A percentile compares a stretch with the other conserved stretches of the same genome.
Conservation (phyloP, 2,329 filamentous ascomycete species). For the Cladosporium sp. region DNA sequence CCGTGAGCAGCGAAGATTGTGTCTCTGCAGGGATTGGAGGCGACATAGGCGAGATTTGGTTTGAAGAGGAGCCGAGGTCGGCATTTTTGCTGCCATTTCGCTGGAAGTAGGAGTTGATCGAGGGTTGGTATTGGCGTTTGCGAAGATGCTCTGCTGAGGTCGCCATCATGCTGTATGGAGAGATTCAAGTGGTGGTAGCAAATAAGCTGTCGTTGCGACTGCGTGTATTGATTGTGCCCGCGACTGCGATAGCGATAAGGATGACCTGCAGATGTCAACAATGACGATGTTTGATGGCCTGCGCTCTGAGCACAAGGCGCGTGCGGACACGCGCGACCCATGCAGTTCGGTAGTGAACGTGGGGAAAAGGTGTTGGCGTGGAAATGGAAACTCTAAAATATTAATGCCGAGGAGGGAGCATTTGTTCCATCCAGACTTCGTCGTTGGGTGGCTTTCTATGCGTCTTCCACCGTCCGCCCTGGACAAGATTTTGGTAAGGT, state of each 20-base stretch:
- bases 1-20: constrained; percentile 81
- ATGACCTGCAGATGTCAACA: constrained; percentile 5
- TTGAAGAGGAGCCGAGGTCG: neutral
- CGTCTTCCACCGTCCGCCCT: neutral
- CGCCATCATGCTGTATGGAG: neutral
- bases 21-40: constrained; percentile 63
- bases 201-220: neutral
- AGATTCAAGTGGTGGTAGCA: neutral
- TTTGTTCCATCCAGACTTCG: too few relatives aligned
- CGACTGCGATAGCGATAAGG: constrained; percentile 1
- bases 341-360: neutral
- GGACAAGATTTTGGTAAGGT: neutral
- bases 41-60: constrained; percentile 30
- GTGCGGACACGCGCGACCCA: neutral
- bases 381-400: constrained; percentile 2
- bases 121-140: constrained; percentile 20
- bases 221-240: neutral
- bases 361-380: constrained; percentile 3
- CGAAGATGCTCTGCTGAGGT: constrained; percentile 4
- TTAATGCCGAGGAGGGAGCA: neutral
- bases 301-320: neutral
- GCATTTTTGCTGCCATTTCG: constrained; percentile 2
- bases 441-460: neutral
- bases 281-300: constrained; percentile 4
- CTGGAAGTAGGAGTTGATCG: constrained; percentile 24